Evolutionary conservation across 768 basidiomycete genomes (phyloP).

Genomic region (Tephrocybe sp.): DNA sequence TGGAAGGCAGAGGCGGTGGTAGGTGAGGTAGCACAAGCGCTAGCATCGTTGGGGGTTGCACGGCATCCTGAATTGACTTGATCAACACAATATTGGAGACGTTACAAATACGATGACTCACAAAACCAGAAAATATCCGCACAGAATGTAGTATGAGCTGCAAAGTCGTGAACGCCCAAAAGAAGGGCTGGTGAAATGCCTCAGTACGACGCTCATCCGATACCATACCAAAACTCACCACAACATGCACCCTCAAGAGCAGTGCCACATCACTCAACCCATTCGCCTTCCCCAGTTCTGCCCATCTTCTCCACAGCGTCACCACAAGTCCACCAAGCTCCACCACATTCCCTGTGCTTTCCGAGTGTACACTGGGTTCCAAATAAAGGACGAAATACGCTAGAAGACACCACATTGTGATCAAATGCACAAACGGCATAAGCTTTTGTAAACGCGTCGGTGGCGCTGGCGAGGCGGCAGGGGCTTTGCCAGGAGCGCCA

Average conservation of each 20-base stretch:
- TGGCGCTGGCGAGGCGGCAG: conserved; percentile 18
- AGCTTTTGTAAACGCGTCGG: conserved; percentile 57
- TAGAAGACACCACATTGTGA: conserved; percentile 64
- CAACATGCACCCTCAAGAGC: conserved; percentile 47
- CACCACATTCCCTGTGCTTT: conserved; percentile 31
- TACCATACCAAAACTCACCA: conserved; percentile 42
- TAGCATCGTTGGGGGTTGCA: conserved; percentile 60
- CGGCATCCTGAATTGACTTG: conserved; percentile 44
- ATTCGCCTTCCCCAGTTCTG: conserved; percentile 44
- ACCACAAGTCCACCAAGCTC: conserved; percentile 9
- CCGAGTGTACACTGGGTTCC: conserved; percentile 55
- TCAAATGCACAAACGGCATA: conserved; percentile 64
- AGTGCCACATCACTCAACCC: conserved; percentile 29
- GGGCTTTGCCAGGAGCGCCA: conserved; percentile 26
- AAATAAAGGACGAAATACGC: conserved; percentile 66
- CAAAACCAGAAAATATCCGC: conserved; percentile 69
- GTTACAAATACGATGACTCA: conserved; percentile 33
- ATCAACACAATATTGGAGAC: background rate
- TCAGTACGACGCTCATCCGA: background rate
- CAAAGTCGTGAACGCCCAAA: conserved; percentile 78
- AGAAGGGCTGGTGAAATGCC: conserved; percentile 60
- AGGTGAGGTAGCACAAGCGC: conserved; percentile 63
- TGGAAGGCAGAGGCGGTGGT: conserved; percentile 59
- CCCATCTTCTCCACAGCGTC: conserved; percentile 62
- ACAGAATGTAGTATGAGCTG: conserved; percentile 72